These are phyloP conservation scores for Syzygium aqueum DNA, from an alignment of 345 rosid species.

Conservation along the genomic window DNA sequence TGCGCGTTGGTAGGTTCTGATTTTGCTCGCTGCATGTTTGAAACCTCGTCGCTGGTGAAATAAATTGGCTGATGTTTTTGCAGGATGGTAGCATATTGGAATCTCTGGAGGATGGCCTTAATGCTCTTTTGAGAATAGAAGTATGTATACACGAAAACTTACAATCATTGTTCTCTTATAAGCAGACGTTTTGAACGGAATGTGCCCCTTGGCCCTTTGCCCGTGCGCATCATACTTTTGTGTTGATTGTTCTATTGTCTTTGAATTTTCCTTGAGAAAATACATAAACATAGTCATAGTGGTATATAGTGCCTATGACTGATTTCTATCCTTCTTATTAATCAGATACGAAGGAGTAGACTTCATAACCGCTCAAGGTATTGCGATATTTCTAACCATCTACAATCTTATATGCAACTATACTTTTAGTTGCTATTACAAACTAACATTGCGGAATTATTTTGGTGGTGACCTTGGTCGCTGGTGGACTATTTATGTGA, in stretches of 20 bases:
- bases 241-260: not conserved
- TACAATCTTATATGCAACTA: not conserved
- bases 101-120: slow-evolving; percentile 85
- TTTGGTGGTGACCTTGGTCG: not conserved
- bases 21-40: not conserved
- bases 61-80: slow-evolving; percentile 11
- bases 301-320: not conserved
- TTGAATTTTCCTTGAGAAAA: not conserved
- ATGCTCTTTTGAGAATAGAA: slow-evolving; percentile 88
- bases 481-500: not conserved
- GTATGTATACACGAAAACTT: slow-evolving; percentile 37
- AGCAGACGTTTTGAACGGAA: not conserved
- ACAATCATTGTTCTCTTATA: not conserved
- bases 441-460: not conserved
- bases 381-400: slow-evolving; percentile 2
- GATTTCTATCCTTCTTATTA: slow-evolving; percentile 1
- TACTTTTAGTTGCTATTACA: not conserved
- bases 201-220: not conserved
- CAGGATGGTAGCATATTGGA: slow-evolving; percentile 68
- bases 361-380: slow-evolving; percentile 95
- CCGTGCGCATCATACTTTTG: not conserved
- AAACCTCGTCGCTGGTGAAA: not conserved
- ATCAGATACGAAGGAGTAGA: slow-evolving; percentile 93
- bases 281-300: not conserved
- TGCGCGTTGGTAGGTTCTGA: slow-evolving; percentile 46